Evolutionary conservation across 805 yeast species (phyloP).

Genomic region (Metschnikowia picachoensis): DNA sequence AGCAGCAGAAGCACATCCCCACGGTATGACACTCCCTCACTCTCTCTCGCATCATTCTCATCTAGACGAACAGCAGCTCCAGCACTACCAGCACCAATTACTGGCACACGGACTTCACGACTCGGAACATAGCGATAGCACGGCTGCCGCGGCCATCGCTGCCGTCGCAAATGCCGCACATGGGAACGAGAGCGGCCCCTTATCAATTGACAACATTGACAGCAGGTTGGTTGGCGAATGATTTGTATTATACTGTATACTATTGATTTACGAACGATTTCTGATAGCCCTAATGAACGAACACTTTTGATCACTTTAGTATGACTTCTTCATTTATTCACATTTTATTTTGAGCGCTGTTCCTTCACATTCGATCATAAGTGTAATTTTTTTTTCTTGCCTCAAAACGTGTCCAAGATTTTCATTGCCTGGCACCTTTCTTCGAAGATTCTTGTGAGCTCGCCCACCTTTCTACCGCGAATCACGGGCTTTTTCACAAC

Average conservation of each 20-base stretch:
- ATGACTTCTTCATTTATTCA: too few relatives aligned
- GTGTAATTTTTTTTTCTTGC: not conserved
- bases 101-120: conserved; percentile 26
- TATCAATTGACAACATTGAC: conserved; percentile 43
- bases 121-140: conserved; percentile 16
- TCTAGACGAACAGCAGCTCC: conserved; percentile 25
- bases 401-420: conserved; percentile 18
- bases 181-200: conserved; percentile 27
- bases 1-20: conserved; percentile 17
- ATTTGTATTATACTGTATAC: conserved; percentile 20
- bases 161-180: conserved; percentile 35
- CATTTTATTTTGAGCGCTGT: too few relatives aligned
- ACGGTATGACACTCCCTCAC: conserved; percentile 14
- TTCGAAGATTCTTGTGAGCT: conserved; percentile 60
- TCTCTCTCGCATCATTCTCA: conserved; percentile 21
- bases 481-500: conserved; percentile 38
- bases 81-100: conserved; percentile 26
- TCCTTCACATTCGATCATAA: not conserved
- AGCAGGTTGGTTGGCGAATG: conserved; percentile 43
- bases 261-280: conserved; percentile 3
- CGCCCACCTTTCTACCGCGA: conserved; percentile 56
- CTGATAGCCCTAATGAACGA: not conserved
- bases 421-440: conserved; percentile 47
- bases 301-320: not conserved
- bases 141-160: conserved; percentile 40